phyloP scores from a whole-genome alignment of 331 rosid genomes.

The Acacia pycnantha region DNA sequence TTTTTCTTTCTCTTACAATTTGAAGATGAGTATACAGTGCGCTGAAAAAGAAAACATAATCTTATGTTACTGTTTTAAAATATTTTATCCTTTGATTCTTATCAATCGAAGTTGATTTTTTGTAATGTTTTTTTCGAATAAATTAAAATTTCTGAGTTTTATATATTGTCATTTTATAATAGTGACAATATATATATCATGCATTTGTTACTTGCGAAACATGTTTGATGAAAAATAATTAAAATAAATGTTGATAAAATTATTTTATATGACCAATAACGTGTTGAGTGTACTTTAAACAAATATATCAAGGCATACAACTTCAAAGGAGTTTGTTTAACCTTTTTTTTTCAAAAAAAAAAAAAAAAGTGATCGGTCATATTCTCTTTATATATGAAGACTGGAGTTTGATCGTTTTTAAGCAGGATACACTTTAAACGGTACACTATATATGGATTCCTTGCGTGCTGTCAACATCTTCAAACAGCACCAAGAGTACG shows the following conservation, averaged over 20 bases:
- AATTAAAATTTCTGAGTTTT: neutral
- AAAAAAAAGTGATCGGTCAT: neutral
- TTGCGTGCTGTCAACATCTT: constrained; percentile 19
- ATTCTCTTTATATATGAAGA: neutral
- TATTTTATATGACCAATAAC: neutral
- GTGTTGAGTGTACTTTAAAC: neutral
- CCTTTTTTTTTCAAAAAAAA: neutral
- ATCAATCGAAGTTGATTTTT: neutral
- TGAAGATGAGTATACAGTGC: neutral
- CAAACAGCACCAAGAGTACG: neutral
- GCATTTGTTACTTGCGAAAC: neutral
- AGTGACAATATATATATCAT: neutral
- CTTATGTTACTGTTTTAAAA: neutral
- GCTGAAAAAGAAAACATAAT: neutral
- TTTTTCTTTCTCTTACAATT: neutral
- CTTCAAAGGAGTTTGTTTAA: neutral
- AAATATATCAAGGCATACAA: neutral
- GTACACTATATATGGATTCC: constrained; percentile 20
- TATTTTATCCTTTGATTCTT: neutral
- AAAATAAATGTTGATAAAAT: neutral
- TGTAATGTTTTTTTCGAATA: too few relatives aligned
- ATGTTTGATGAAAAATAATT: neutral
- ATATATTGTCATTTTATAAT: neutral
- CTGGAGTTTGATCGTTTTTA: neutral
- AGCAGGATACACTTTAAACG: constrained; percentile 15